Conservation (phyloP, 2,329 filamentous ascomycete species). For the Xylariales sp. region DNA sequence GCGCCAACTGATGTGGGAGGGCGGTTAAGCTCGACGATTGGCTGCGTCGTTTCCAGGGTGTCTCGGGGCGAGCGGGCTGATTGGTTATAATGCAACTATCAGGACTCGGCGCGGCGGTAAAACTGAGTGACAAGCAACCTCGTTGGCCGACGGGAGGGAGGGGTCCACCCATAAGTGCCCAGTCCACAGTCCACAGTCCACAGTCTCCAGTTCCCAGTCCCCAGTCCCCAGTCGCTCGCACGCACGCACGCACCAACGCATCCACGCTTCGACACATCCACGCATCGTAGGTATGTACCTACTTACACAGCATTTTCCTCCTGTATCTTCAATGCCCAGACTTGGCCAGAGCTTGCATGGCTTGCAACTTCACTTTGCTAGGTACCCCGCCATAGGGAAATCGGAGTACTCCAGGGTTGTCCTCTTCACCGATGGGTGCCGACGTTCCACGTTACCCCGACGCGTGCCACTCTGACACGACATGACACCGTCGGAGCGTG, state of each 20-base stretch:
- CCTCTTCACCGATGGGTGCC: conserved; percentile 23
- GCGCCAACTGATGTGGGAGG: conserved; percentile 26
- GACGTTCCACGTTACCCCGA: conserved; percentile 18
- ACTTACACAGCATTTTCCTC: neutral
- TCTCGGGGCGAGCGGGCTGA: conserved; percentile 18
- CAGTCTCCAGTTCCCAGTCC: too few relatives aligned
- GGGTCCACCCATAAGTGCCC: neutral
- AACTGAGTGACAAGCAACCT: conserved; percentile 11
- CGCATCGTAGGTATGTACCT: too few relatives aligned
- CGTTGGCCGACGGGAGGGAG: conserved; percentile 7
- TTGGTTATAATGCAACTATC: conserved; percentile 24
- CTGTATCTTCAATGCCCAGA: conserved; percentile 1
- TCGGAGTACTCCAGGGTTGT: neutral
- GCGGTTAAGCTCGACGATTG: conserved; percentile 31
- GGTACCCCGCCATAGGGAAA: conserved; percentile 6
- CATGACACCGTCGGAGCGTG: conserved; percentile 5
- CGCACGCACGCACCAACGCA: too few relatives aligned
- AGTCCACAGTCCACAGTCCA: too few relatives aligned
- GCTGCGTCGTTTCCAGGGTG: conserved; percentile 23
- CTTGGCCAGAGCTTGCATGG: neutral
- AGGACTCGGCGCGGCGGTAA: conserved; percentile 28
- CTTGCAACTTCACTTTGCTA: conserved; percentile 2
- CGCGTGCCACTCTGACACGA: conserved; percentile 11
- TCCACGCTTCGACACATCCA: too few relatives aligned
- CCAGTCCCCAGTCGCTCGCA: too few relatives aligned